phyloP scores from a whole-genome alignment of 1,284 basidiomycete genomes.

The Microbotryum silenes-acaulis region DNA sequence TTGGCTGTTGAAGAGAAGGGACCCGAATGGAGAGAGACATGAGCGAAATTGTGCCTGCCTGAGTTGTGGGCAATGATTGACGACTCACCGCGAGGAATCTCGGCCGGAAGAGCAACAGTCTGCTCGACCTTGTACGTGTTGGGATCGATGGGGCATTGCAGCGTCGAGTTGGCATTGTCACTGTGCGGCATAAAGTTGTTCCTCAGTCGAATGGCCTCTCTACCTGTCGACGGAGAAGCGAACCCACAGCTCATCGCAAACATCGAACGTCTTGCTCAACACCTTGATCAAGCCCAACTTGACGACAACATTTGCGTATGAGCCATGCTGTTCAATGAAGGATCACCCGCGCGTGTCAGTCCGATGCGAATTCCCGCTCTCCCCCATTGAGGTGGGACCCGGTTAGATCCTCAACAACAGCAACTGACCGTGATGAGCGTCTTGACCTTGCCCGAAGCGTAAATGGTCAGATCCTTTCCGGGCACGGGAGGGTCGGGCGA shows the following conservation, averaged over 20 bases:
- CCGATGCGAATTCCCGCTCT: too few relatives aligned
- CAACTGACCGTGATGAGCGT: constrained; percentile 57
- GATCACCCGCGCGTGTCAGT: neutral
- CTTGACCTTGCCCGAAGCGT: constrained; percentile 55
- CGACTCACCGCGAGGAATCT: constrained; percentile 77
- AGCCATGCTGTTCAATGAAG: constrained; percentile 61
- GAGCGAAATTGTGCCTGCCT: neutral
- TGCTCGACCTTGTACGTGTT: constrained; percentile 66
- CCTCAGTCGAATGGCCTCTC: neutral
- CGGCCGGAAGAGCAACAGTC: constrained; percentile 71
- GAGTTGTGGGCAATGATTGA: neutral
- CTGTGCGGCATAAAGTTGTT: constrained; percentile 41
- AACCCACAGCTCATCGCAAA: constrained; percentile 86
- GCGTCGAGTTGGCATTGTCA: constrained; percentile 57
- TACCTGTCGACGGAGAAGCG: neutral
- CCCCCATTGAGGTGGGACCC: neutral
- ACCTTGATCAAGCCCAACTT: constrained; percentile 84
- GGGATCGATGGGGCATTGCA: constrained; percentile 68
- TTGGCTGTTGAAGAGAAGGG: constrained; percentile 54
- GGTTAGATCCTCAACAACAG: too few relatives aligned
- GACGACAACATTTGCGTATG: constrained; percentile 74
- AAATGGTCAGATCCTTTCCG: constrained; percentile 73
- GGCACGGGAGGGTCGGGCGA: constrained; percentile 74
- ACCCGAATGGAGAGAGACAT: constrained; percentile 11
- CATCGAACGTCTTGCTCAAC: constrained; percentile 68